Evolutionary conservation across 495 filamentous ascomycete genomes (phyloP), one percentile per base, ranked within the genome.

Genomic region (Hyphodiscus hymeniophilus): DNA sequence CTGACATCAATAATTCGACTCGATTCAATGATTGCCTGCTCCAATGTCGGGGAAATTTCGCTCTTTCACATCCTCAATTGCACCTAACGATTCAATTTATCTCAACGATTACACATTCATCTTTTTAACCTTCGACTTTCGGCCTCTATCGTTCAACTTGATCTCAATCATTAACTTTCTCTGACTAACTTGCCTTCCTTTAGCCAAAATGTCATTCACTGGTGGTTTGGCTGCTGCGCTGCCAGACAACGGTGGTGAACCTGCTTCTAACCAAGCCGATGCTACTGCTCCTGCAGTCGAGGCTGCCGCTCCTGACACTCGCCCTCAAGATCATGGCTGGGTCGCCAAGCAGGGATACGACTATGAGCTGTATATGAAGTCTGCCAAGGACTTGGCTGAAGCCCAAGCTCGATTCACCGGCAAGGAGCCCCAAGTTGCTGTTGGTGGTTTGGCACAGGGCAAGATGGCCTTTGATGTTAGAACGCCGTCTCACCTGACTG

Each of bases 381-480:
- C 58, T 0, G 21, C 10, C 45, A 56, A 53, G 46, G 58, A 58
- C 22, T 35, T 50, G 10, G 34, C 21, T 10, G 55, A 55, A 26
- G 39, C 47, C 20, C 21, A 46, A 18, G 45, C 3, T 26, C 45
- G 2, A 33, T 52, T 15, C 42, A 63, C 34, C 65, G 69, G 65
- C 60, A 66, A 41, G 38, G 63, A 53, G 49, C 45, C 52, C 35
- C 39, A 47, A 0, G 60, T 60, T 31, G 63, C 47, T 0, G 63
- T 61, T 24, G 62, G 58, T 16, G 53, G 52, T 28, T 41, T 47
- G 17, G 53, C 40, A 8, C 11, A 23, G 7, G 43, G 50, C 3
- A 45, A 47, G 7, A 86, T 80, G 81, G 71, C 70, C 46, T 67
- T 70, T 12, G 76, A 75, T 46, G 81, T n/a, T n/a, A n/a, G n/a